A percentile compares a stretch with the other conserved stretches of the same genome.
phyloP scores from a whole-genome alignment of 495 filamentous ascomycete species.

The Delitschia confertaspora region DNA sequence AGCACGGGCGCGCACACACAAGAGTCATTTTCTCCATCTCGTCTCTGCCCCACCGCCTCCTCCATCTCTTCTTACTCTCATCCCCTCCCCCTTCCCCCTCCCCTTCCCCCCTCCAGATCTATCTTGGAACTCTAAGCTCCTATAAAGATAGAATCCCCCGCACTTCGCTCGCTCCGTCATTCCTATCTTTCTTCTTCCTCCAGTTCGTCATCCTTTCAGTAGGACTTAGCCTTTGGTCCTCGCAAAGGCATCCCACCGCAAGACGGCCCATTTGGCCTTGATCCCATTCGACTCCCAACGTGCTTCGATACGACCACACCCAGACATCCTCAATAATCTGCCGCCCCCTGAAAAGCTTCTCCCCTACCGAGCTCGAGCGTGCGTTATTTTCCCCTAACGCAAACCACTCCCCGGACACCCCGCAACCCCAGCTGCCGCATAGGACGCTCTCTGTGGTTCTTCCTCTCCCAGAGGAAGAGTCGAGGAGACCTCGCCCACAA shows the following conservation, averaged over 20 bases:
- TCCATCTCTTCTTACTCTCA: too few species aligned
- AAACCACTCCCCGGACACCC: constrained; percentile 47
- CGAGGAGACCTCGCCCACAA: constrained; percentile 73
- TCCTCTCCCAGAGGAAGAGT: constrained; percentile 94
- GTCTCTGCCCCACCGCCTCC: too few species aligned
- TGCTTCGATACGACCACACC: constrained; percentile 53
- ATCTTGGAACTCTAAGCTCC: too few species aligned
- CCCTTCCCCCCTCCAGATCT: too few species aligned
- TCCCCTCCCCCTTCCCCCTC: too few species aligned
- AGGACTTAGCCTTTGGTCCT: constrained; percentile 9
- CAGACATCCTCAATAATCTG: constrained; percentile 57
- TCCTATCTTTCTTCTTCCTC: too few species aligned
- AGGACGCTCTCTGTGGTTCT: constrained; percentile 91
- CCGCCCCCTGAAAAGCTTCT: constrained; percentile 53
- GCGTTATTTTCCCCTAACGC: constrained; percentile 38
- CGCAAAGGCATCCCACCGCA: constrained; percentile 19
- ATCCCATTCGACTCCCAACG: constrained; percentile 52
- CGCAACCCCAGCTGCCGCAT: constrained; percentile 91
- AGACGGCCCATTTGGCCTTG: constrained; percentile 10
- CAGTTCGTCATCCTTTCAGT: too few species aligned
- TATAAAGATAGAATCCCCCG: too few species aligned
- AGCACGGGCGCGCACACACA: too few species aligned
- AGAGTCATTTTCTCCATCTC: too few species aligned
- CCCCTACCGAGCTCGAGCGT: constrained; percentile 38
- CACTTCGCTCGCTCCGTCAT: too few species aligned